Conservation (phyloP, 108 stramenopile genomes). For the Fragilaria radians region DNA sequence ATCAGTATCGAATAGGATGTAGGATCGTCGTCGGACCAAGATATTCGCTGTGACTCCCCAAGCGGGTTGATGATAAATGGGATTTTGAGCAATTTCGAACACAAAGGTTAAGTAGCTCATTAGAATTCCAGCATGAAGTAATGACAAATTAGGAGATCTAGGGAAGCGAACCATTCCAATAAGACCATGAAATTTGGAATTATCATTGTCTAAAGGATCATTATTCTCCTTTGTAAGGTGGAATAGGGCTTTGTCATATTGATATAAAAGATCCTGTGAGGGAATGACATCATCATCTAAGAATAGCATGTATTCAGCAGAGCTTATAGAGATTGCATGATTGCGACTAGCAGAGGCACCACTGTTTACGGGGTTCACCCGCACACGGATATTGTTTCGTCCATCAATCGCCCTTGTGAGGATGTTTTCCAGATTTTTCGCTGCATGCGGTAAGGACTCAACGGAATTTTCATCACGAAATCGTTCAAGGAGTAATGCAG, state of each 20-base stretch:
- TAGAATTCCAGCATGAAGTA: constrained; percentile 36
- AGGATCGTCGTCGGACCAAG: constrained; percentile 24
- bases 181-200: constrained; percentile 14
- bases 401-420: constrained; percentile 6
- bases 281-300: constrained; percentile 45
- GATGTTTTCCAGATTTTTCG: constrained; percentile 13
- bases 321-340: constrained; percentile 25
- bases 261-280: constrained; percentile 14
- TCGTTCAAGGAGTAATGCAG: neutral
- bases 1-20: constrained; percentile 27
- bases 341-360: constrained; percentile 46
- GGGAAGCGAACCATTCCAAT: constrained; percentile 44
- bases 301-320: constrained; percentile 35
- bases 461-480: neutral
- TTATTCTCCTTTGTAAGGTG: neutral
- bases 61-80: constrained; percentile 28
- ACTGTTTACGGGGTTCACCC: constrained; percentile 24
- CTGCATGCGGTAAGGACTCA: constrained; percentile 5
- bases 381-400: constrained; percentile 31
- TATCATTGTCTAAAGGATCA: too few species aligned
- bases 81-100: constrained; percentile 33
- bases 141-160: constrained; percentile 15
- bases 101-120: constrained; percentile 54
- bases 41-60: constrained; percentile 67
- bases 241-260: constrained; percentile 10